Percentiles rank a stretch among this genome's conserved stretches.
phyloP scores from a whole-genome alignment of 2,329 filamentous ascomycete species.

The Trichoderma gracile region DNA sequence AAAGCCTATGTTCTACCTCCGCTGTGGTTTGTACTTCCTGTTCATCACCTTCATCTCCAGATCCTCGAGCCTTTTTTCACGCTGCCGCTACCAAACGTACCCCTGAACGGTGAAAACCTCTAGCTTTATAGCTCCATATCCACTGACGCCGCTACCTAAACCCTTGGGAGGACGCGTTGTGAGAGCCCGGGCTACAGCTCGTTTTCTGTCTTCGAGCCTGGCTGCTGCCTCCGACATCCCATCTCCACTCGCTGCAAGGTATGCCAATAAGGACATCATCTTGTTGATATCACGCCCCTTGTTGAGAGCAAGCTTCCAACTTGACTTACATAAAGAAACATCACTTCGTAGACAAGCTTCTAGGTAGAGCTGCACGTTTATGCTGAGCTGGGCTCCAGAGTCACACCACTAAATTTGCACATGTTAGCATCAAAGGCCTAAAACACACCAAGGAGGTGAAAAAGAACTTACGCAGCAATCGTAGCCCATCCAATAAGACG shows the following conservation, averaged over 20 bases:
- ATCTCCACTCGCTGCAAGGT: not conserved
- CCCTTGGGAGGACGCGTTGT: not conserved
- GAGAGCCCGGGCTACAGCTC: not conserved
- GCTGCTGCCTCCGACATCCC: not conserved
- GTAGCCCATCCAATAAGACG: slow-evolving; percentile 90
- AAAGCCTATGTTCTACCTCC: slow-evolving; percentile 28
- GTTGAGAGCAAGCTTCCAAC: not conserved
- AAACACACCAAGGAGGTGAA: not conserved
- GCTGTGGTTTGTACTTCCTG: slow-evolving; percentile 23
- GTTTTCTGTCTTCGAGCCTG: not conserved
- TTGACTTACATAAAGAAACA: slow-evolving; percentile 1
- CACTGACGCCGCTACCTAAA: slow-evolving; percentile 16
- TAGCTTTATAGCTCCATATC: slow-evolving; percentile 3
- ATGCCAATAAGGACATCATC: not conserved
- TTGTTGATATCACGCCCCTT: not conserved
- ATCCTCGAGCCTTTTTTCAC: not conserved
- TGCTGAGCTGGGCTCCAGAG: slow-evolving; percentile 52
- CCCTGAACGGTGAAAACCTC: slow-evolving; percentile 32
- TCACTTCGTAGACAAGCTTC: slow-evolving; percentile 13
- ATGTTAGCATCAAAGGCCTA: slow-evolving; percentile 28
- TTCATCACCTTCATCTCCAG: not conserved
- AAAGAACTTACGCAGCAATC: slow-evolving; percentile 62
- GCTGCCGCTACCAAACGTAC: not conserved
- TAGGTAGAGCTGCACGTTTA: slow-evolving; percentile 34
- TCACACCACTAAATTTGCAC: slow-evolving; percentile 49